phyloP scores from a whole-genome alignment of 352 stramenopile genomes.

The Globisporangium ultimum region DNA sequence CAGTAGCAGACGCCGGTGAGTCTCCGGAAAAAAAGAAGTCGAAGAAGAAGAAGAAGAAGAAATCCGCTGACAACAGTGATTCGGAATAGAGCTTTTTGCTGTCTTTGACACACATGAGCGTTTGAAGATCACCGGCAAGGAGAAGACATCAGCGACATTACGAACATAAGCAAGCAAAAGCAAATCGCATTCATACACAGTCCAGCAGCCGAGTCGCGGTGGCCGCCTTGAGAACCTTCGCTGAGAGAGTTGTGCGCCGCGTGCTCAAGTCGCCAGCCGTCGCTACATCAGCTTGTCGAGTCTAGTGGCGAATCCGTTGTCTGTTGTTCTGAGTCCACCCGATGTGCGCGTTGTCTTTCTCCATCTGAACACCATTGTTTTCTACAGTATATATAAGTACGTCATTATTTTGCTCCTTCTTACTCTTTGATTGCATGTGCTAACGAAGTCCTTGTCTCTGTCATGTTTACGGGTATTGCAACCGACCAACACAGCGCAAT shows the following conservation, averaged over 20 bases:
- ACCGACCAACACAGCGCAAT: no score
- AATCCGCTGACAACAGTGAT: slow-evolving; percentile 63
- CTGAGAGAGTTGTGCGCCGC: neutral
- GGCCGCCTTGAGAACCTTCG: neutral
- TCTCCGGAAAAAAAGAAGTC: slow-evolving; percentile 85
- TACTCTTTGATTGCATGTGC: neutral
- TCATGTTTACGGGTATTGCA: neutral
- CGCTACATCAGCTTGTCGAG: neutral
- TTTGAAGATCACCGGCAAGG: neutral
- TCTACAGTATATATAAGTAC: slow-evolving; percentile 16
- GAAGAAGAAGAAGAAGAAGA: slow-evolving; percentile 90
- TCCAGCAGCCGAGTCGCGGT: neutral
- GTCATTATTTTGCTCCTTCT: slow-evolving; percentile 14
- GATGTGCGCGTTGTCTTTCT: neutral
- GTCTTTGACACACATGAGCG: neutral
- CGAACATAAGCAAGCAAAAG: neutral
- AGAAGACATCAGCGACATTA: neutral
- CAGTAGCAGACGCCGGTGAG: slow-evolving; percentile 42
- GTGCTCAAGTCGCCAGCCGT: neutral
- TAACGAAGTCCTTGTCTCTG: neutral
- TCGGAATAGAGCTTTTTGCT: slow-evolving; percentile 40
- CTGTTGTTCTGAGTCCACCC: neutral
- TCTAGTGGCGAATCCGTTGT: neutral
- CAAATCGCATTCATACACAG: neutral
- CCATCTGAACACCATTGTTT: neutral